Evolutionary conservation across 2,329 filamentous ascomycete genomes (phyloP).

Genomic region (Ceratocystis lukuohia): DNA sequence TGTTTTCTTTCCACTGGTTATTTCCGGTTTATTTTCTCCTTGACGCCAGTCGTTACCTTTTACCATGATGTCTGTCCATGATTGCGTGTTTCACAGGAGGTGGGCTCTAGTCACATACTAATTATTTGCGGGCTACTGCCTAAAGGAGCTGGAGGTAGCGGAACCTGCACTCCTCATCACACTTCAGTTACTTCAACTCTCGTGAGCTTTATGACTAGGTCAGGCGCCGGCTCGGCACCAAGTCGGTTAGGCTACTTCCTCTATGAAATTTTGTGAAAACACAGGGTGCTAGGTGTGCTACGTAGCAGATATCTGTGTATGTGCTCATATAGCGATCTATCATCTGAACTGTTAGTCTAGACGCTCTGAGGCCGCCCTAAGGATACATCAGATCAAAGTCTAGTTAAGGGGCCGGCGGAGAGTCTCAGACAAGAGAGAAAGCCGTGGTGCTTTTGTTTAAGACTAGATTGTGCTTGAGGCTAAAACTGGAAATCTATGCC

Average conservation of each 20-base stretch:
- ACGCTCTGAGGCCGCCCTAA: neutral
- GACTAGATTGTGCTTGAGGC: neutral
- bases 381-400: neutral
- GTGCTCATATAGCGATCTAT: neutral
- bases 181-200: neutral
- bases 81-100: neutral
- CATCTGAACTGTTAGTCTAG: neutral
- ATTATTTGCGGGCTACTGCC: too few relatives aligned
- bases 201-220: neutral
- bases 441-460: neutral
- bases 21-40: neutral
- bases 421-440: neutral
- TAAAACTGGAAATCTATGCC: neutral
- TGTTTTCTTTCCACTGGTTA: neutral
- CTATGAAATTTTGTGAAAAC: neutral
- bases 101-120: neutral
- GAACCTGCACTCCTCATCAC: neutral
- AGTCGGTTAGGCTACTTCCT: too few relatives aligned
- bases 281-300: neutral
- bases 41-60: neutral
- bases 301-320: neutral
- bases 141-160: neutral
- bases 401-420: neutral
- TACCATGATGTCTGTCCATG: neutral
- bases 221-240: too few relatives aligned